Evolutionary conservation across 179 eudicot genomes (phyloP), one percentile per base, ranked within the genome.

Genomic region (Pouteria campechiana): DNA sequence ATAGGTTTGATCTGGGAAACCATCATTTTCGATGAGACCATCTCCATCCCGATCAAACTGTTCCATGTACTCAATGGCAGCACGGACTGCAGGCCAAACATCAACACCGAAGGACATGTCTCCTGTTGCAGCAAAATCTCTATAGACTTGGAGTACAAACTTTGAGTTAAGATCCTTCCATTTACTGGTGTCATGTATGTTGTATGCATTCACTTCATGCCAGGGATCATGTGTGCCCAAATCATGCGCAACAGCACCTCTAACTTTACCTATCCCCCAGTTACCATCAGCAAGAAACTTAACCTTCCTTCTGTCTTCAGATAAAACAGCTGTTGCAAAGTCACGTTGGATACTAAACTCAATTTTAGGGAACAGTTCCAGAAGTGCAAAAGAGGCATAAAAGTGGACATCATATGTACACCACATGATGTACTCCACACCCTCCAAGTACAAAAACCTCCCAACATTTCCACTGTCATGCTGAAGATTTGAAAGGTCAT

Each of bases 121-220:
- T 15, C 90, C 82, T 3, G 98, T 90, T 17, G 94, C 94, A 43
- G 70, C 69, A 45, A 90, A 86, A 56, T 90, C 98, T 56, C 98
- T 57, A 46, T 90, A 90, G 30, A 82, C 88, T 60, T 90, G 98
- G 52, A 90, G 98, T 25, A 90, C 98, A 70, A 90, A 90, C 50
- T 90, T 90, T 5, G 98, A 78, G 43, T 90, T 90, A 46, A 90
- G 61, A 54, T 90, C 98, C 63, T 90, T 90, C 98, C 98, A 90
- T 70, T 74, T 79, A 57, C 96, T 86, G 1, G 98, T 90, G 55
- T 90, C 96, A 17, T 86, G 96, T 53, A 90, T 86, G 50, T 90
- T 90, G 54, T 90, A 90, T 5, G 98, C 96, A 59, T 90, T 90
- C 98, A 90, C 79, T 61, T 90, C 98, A 41, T 82, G 81, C 98